A percentile compares a stretch with the other conserved stretches of the same genome.
Conservation (phyloP, 345 rosid genomes). For the Heritiera littoralis region DNA sequence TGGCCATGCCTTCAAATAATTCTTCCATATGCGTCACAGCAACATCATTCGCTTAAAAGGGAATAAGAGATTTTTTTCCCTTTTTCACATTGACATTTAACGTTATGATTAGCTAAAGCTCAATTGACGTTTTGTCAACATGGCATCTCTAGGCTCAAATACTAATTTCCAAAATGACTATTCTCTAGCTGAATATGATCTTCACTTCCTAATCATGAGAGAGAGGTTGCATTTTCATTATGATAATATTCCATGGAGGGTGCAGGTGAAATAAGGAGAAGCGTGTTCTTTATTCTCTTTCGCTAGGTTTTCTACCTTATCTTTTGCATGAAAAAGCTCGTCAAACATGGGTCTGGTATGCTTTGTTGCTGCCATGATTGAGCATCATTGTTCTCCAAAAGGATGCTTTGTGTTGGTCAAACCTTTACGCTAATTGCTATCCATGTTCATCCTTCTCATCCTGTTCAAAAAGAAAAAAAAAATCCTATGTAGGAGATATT, state of each 20-base stretch:
- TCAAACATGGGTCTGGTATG: constrained; percentile 8
- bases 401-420: constrained; percentile 17
- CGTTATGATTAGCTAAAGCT: not conserved
- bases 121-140: not conserved
- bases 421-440: constrained; percentile 12
- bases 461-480: not conserved
- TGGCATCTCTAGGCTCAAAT: not conserved
- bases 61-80: not conserved
- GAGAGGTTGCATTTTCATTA: not conserved
- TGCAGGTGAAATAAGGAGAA: not conserved
- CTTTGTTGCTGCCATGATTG: constrained; percentile 21
- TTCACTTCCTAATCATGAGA: not conserved
- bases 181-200: not conserved
- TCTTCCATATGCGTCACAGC: not conserved
- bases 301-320: not conserved
- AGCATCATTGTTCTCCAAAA: constrained; percentile 20
- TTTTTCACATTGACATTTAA: not conserved
- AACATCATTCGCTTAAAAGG: not conserved
- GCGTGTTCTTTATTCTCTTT: too few relatives aligned
- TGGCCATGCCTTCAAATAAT: not conserved
- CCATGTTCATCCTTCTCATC: constrained; percentile 6
- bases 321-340: constrained; percentile 8
- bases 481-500: not conserved
- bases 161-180: not conserved
- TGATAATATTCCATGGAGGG: not conserved